Conservation (phyloP, 2,329 filamentous ascomycete genomes). For the Exophiala sideris region DNA sequence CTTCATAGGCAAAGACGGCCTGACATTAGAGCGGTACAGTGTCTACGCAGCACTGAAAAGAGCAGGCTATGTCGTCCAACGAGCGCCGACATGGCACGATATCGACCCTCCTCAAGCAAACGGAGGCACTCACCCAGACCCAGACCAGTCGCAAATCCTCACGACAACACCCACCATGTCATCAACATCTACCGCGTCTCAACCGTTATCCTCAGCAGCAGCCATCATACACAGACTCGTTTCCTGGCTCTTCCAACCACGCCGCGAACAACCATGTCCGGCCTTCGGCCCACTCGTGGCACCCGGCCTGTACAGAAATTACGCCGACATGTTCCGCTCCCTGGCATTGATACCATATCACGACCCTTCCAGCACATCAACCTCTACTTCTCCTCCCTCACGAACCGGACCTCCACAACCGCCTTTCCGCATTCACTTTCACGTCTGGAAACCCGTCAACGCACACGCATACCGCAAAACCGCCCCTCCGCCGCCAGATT, state of each 20-base stretch:
- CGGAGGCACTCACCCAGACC: constrained; percentile 3
- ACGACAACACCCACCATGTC: no score
- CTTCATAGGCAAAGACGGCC: constrained; percentile 65
- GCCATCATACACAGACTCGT: constrained; percentile 54
- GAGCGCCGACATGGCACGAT: constrained; percentile 58
- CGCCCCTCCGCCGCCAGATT: constrained; percentile 74
- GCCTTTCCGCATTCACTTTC: constrained; percentile 71
- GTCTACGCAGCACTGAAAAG: constrained; percentile 85
- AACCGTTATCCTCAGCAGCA: constrained; percentile 6
- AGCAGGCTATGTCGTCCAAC: constrained; percentile 74
- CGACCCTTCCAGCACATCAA: constrained; percentile 49
- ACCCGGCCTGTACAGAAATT: constrained; percentile 64
- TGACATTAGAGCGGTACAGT: constrained; percentile 75
- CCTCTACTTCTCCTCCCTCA: constrained; percentile 27
- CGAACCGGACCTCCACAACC: constrained; percentile 22
- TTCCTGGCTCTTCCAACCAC: constrained; percentile 41
- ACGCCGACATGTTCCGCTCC: constrained; percentile 69
- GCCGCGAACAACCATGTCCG: constrained; percentile 18
- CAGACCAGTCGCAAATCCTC: neutral
- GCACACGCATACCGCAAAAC: constrained; percentile 68
- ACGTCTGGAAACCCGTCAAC: constrained; percentile 73
- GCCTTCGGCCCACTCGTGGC: constrained; percentile 56
- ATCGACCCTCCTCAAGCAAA: constrained; percentile 20
- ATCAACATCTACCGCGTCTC: neutral
- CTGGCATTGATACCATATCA: constrained; percentile 71